Evolutionary conservation across 768 basidiomycete genomes (phyloP), one percentile per base, ranked within the genome.

Genomic region (Clavaria fumosa): DNA sequence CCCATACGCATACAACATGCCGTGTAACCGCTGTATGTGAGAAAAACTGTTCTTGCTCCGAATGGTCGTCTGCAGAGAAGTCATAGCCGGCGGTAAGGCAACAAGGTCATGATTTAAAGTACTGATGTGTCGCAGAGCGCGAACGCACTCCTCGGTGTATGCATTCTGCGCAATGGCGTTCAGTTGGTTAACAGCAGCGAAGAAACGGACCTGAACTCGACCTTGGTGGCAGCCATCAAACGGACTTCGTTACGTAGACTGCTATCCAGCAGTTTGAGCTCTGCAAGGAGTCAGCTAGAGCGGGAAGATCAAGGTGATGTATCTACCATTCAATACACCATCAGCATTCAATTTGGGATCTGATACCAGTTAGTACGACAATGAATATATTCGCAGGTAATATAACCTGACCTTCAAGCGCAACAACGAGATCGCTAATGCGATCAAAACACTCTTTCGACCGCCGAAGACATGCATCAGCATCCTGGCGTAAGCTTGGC

Each of bases 1-100:
- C 0, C 84, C 82, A 54, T 97, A 97, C 0, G 85, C 88, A 50
- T 88, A 90, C 1, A 91, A 55, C 73, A 96, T 83, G 39, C 70
- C 77, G 52, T 93, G 89, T 30, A 96, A 61, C 12, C 93, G 69
- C 35, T 80, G 73, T 10, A 97, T 80, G 55, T 97, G 89, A n/a
- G 79, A 68, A 52, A 96, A 96, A 41, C 79, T 81, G 21, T 75
- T 84, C 50, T 84, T 66, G 39, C 63, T 57, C n/a, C 79, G 67
- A 46, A 91, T 74, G 49, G 73, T 77, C 1, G 67, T 51, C 50
- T 91, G 85, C 1, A 96, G 62, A 2, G 61, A 55, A 0, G 68
- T 62, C 21, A 97, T 58, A 1, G 64, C 60, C 1, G 69, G 57
- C 4, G 88, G 85, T 2, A 95, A 58, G 26, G 75, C 65, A 1